These are phyloP conservation scores for Avena atlantica DNA, from an alignment of 176 grass and related monocot genomes.

Conservation along the genomic window DNA sequence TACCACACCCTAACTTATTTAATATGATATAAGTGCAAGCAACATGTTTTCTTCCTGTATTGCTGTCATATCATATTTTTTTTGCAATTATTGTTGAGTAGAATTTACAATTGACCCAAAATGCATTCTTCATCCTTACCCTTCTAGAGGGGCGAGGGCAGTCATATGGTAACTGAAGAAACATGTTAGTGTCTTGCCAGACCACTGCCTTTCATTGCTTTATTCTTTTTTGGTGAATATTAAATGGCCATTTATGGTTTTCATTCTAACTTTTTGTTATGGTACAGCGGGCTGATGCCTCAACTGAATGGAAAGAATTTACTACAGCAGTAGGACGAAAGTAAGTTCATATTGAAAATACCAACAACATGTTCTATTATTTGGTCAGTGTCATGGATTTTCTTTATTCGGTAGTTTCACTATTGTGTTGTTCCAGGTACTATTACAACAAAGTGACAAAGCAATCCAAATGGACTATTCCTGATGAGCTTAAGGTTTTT, in stretches of 20 bases:
- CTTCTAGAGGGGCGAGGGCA: neutral
- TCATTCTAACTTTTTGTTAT: conserved; percentile 21
- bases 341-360: conserved; percentile 59
- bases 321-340: conserved; percentile 79
- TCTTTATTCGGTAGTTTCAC: conserved; percentile 46
- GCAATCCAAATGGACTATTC: conserved; percentile 96
- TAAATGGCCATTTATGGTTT: neutral
- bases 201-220: neutral
- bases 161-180: conserved; percentile 23
- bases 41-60: conserved; percentile 11
- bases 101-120: conserved; percentile 18
- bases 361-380: conserved; percentile 22
- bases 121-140: neutral
- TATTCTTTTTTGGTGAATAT: neutral
- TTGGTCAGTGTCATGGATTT: conserved; percentile 34
- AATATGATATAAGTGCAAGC: conserved; percentile 9
- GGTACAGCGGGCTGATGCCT: conserved; percentile 84
- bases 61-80: neutral
- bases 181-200: neutral
- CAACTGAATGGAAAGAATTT: conserved; percentile 99
- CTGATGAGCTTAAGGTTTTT: conserved; percentile 92
- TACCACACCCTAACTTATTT: neutral
- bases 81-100: conserved; percentile 5
- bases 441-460: conserved; percentile 58
- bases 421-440: conserved; percentile 37